Percentiles rank a stretch among this genome's conserved stretches.
These are phyloP conservation scores for Physcomitrium patens DNA, from an alignment of 225 moss, liverwort and hornwort genomes.

Conservation along the genomic window DNA sequence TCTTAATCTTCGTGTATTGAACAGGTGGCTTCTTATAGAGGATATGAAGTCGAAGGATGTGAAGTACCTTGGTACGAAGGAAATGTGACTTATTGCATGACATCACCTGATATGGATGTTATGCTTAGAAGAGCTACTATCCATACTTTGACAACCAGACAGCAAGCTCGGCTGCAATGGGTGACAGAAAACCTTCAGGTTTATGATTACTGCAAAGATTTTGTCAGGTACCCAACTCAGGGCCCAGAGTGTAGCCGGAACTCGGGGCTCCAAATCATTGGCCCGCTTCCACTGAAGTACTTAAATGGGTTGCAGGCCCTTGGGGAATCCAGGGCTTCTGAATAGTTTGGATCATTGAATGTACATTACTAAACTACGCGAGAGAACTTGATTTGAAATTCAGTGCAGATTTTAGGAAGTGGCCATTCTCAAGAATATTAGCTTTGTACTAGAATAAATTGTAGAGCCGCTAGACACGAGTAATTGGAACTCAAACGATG, in stretches of 20 bases:
- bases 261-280: constrained; percentile 45
- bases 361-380: too few species aligned
- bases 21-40: constrained; percentile 40
- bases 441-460: too few species aligned
- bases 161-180: constrained; percentile 51
- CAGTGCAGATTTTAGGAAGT: too few species aligned
- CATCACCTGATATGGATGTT: constrained; percentile 11
- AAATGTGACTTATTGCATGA: constrained; percentile 27
- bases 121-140: constrained; percentile 42
- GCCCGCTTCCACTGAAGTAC: constrained; percentile 43
- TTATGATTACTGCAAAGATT: constrained; percentile 51
- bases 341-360: too few species aligned
- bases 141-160: constrained; percentile 29
- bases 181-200: constrained; percentile 44
- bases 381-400: too few species aligned
- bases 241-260: constrained; percentile 45
- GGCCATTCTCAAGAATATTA: too few species aligned
- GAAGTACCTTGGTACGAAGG: constrained; percentile 50
- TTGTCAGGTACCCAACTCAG: constrained; percentile 38
- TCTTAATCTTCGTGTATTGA: constrained; percentile 5
- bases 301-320: constrained; percentile 32
- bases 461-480: too few species aligned
- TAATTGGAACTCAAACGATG: too few species aligned
- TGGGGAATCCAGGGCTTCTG: neutral
- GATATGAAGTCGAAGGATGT: constrained; percentile 47